Conservation (phyloP, 2,329 filamentous ascomycete species). For the Diaporthe citrichinensis region DNA sequence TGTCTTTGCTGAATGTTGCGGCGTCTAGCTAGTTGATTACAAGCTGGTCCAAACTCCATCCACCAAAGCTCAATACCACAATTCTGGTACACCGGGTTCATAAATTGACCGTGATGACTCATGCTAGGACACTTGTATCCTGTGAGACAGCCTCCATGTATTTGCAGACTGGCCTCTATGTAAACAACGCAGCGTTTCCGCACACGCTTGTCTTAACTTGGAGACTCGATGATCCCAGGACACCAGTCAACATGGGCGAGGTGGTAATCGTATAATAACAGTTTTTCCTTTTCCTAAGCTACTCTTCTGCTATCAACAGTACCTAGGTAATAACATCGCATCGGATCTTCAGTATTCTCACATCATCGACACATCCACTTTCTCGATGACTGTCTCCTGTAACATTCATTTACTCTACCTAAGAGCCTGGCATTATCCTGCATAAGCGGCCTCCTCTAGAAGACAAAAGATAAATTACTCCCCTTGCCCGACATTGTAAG, state of each 20-base stretch:
- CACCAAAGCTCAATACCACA: not conserved
- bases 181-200: not conserved
- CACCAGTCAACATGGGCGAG: not conserved
- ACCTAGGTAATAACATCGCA: not conserved
- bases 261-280: too few species aligned
- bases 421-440: not conserved
- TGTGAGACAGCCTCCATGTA: not conserved
- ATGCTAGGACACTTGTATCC: not conserved
- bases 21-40: too few species aligned
- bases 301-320: not conserved
- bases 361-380: not conserved
- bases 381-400: not conserved
- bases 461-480: not conserved
- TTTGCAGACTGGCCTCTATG: not conserved
- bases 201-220: not conserved
- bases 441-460: not conserved
- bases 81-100: not conserved
- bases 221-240: not conserved
- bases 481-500: too few species aligned
- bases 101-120: not conserved
- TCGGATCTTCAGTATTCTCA: not conserved
- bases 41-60: too few species aligned
- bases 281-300: not conserved
- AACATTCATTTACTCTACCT: not conserved
- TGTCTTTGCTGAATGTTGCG: not conserved